phyloP scores from a whole-genome alignment of 495 filamentous ascomycete genomes.

The Podospora australis region DNA sequence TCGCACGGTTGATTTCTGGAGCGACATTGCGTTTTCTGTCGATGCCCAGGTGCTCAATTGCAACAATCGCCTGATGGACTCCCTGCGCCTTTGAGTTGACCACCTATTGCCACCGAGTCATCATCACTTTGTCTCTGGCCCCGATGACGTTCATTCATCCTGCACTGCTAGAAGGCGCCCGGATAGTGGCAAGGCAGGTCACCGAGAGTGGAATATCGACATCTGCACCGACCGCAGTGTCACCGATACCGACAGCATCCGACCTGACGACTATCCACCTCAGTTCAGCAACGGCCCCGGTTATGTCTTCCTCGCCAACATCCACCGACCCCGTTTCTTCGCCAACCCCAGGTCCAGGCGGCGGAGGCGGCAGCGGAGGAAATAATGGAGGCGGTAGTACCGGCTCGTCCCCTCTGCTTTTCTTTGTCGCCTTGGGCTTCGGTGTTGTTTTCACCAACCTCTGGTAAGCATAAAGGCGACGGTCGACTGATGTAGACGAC shows the following conservation, averaged over 20 bases:
- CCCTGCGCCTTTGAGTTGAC: slow-evolving; percentile 16
- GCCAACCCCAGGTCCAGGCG: slow-evolving; percentile 7
- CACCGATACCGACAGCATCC: not conserved
- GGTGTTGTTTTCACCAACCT: slow-evolving; percentile 98
- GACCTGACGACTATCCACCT: not conserved
- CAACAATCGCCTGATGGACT: slow-evolving; percentile 25
- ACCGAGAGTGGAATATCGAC: not conserved
- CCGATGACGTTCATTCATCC: slow-evolving; percentile 27
- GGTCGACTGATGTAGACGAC: slow-evolving; percentile 8
- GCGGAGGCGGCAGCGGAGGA: slow-evolving; percentile 25
- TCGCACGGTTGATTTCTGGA: not conserved
- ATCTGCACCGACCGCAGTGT: not conserved
- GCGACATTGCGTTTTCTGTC: slow-evolving; percentile 1
- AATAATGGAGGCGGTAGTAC: slow-evolving; percentile 3
- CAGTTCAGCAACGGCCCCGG: not conserved
- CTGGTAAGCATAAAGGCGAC: slow-evolving; percentile 56
- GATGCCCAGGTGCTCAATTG: slow-evolving; percentile 7
- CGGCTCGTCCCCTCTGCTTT: slow-evolving; percentile 88
- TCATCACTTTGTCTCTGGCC: slow-evolving; percentile 6
- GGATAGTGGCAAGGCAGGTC: slow-evolving; percentile 24
- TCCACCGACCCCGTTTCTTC: not conserved
- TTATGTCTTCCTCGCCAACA: not conserved
- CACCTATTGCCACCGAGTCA: slow-evolving; percentile 14
- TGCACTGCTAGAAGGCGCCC: slow-evolving; percentile 20
- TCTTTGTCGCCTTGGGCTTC: slow-evolving; percentile 96